Base-by-base conservation (phyloP, 2,329 filamentous ascomycete species). In the Trichophyton benhamiae region DNA sequence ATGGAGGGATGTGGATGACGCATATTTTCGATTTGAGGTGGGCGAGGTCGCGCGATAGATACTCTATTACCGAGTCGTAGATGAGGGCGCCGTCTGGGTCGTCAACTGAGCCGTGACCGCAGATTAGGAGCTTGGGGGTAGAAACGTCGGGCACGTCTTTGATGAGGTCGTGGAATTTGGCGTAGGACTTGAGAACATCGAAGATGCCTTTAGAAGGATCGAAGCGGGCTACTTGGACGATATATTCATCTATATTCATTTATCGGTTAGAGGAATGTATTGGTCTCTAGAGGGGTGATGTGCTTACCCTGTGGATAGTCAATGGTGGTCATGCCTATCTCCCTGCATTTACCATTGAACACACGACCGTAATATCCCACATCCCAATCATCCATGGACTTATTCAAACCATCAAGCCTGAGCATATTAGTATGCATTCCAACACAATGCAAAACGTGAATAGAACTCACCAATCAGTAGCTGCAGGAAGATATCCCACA, bases 201-300 rank as follows among this genome's bases (percentile, higher is more conserved):
- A 86, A 83, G 48, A 92, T 90, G 7, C 89, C 89, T 75, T 92
- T 94, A 55, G 88, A 84, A 0, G 89, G 89, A 66, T 94, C 89
- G 70, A 94, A 94, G 20, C 89, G 86, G 1, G 89, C 87, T 27
- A 92, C 83, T 70, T 94, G 89, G 4, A 87, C 81, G 66, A 94
- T 89, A 72, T 91, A 94, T 69, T 85, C 82, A 66, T 86, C 80
- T 77, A 62, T 61, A 55, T 11, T 33, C 13, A 62, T 62, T 30
- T 1, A 42, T 41, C 27, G 46, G 48, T 65, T 59, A 49, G 66
- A 72, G 27, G 17, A 17, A 15, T 42, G 20, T 7, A 38, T 3
- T 13, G 13, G 9, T 38, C 8, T 38, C 7, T 13, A 38, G 9
- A 3, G 33, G 33, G 8, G 3, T 38, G 11, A 46, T 15, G 2